Evolutionary conservation across 1,284 basidiomycete species (phyloP).

Genomic region (Melampsora abietis-canadensis): DNA sequence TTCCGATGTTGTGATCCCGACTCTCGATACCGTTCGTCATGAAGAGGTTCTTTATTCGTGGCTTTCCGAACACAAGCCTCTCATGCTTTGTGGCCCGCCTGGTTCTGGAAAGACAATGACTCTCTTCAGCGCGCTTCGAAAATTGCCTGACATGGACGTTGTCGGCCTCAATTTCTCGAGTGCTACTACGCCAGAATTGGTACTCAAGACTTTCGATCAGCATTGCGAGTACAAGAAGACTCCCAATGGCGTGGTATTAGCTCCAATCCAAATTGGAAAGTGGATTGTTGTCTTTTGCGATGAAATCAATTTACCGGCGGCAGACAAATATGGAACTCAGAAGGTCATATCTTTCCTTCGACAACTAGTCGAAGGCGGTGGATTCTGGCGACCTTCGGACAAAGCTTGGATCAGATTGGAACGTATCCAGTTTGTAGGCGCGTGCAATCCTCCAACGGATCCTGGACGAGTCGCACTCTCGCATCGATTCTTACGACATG

Average conservation of each 20-base stretch:
- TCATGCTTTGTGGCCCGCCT: constrained; percentile 97
- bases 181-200: constrained; percentile 94
- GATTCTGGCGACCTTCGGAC: constrained; percentile 91
- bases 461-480: constrained; percentile 97
- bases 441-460: constrained; percentile 99
- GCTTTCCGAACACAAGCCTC: constrained; percentile 96
- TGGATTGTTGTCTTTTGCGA: constrained; percentile 99
- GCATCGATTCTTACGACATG: constrained; percentile 94
- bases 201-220: constrained; percentile 98
- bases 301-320: constrained; percentile 96
- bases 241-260: constrained; percentile 88
- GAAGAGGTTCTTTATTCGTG: constrained; percentile 98
- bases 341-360: constrained; percentile 97
- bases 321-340: constrained; percentile 98
- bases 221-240: constrained; percentile 99
- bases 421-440: constrained; percentile 97
- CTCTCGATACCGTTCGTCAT: constrained; percentile 96
- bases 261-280: constrained; percentile 88
- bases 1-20: constrained; percentile 94
- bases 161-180: constrained; percentile 99
- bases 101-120: constrained; percentile 99
- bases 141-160: constrained; percentile 97
- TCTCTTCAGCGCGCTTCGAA: constrained; percentile 94
- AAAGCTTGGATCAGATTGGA: constrained; percentile 97
- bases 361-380: constrained; percentile 89